Evolutionary conservation across 1,284 basidiomycete species (phyloP), one percentile per base, ranked within the genome.

Genomic region (Pascua guehoae): DNA sequence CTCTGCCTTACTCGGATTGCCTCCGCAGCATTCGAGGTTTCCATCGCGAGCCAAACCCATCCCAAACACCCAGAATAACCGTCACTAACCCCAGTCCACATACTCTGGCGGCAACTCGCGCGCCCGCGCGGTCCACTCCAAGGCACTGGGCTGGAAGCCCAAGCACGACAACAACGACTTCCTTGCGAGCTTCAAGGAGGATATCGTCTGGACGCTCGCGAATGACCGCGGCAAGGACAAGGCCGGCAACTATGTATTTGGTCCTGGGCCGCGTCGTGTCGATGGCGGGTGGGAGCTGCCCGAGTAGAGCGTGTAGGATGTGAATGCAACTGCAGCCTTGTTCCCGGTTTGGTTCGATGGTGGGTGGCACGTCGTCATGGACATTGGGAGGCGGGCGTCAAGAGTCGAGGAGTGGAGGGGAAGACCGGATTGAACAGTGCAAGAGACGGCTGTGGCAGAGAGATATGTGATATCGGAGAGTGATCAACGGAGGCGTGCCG

Each of bases 21-120:
- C 24, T 32, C 24, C 24, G 24, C 24, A 32, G 24, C 24, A 32
- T 32, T 32, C 24, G 24, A 32, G 24, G 24, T 32, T 7, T 32
- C 24, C 24, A 32, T 32, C 24, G 4, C 24, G 24, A 32, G 24
- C 3, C 7, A 32, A 4, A 32, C 24, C 24, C 24, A 32, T 7
- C 24, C 24, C 24, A 32, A 4, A 32, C 7, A 32, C 24, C 24
- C 24, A 32, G 24, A 32, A 32, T 32, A 32, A n/a, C n/a, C n/a
- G 24, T 32, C 24, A 32, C 24, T 32, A 32, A 32, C 24, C 24
- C 24, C 42, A 57, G 49, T 65, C 76, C 0, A 56, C 64, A 12
- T 81, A 79, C 58, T 71, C 83, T 24, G 85, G 84, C 8, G 72
- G 79, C 1, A 85, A 86, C 70, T 81, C 83, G 14, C 80, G 82